These are phyloP conservation scores for Neoarthrinium moseri DNA, from an alignment of 2,329 filamentous ascomycete species.

Conservation along the genomic window DNA sequence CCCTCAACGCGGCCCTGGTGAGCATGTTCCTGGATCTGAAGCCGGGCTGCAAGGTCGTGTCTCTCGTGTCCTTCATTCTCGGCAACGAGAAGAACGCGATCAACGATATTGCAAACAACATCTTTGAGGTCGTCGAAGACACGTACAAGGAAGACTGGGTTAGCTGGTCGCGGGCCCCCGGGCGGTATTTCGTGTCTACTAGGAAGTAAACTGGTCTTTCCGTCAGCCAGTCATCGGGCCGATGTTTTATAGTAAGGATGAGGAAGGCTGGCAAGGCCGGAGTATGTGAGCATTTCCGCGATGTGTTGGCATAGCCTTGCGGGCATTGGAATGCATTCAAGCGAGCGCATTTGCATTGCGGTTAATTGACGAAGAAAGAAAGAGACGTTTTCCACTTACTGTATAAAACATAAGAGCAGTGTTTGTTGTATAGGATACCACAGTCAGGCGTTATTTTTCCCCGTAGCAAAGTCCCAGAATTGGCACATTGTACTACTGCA, in stretches of 20 bases:
- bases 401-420: no score
- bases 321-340: slow-evolving; percentile 5
- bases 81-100: slow-evolving; percentile 70
- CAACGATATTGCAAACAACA: slow-evolving; percentile 69
- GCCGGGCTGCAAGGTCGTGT: slow-evolving; percentile 84
- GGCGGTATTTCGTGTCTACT: slow-evolving; percentile 84
- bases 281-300: slow-evolving; percentile 1
- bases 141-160: slow-evolving; percentile 70
- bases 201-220: slow-evolving; percentile 53
- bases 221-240: background rate
- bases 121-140: slow-evolving; percentile 71
- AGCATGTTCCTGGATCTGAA: slow-evolving; percentile 94
- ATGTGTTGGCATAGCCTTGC: slow-evolving; percentile 12
- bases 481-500: background rate
- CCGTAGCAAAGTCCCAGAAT: background rate
- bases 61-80: slow-evolving; percentile 86
- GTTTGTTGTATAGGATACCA: slow-evolving; percentile 1
- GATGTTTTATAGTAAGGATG: background rate
- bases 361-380: background rate
- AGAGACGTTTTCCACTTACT: background rate
- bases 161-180: slow-evolving; percentile 85
- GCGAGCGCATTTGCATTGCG: background rate
- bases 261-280: background rate
- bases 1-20: slow-evolving; percentile 80
- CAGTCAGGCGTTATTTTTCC: background rate